Conservation (phyloP, 345 rosid genomes). For the Salix brachista region DNA sequence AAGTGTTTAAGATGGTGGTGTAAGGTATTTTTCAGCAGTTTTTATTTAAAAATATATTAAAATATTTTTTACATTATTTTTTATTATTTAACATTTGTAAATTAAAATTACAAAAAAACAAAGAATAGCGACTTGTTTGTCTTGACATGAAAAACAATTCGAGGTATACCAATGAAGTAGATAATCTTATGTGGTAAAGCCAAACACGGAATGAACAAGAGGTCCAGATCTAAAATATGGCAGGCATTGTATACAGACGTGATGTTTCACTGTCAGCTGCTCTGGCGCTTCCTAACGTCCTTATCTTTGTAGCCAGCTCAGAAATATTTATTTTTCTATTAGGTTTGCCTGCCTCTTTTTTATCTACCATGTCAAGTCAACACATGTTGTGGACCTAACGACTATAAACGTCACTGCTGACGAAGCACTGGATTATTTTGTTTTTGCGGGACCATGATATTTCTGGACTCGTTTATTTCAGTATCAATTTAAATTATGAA, state of each 20-base stretch:
- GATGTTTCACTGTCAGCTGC: background rate
- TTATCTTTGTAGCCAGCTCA: too few relatives aligned
- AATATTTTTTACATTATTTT: too few relatives aligned
- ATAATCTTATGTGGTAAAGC: background rate
- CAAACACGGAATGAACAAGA: conserved; percentile 9
- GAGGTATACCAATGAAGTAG: background rate
- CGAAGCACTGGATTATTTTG: background rate
- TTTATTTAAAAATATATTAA: too few relatives aligned
- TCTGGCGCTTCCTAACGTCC: background rate
- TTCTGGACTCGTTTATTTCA: too few relatives aligned
- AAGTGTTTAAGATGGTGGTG: too few relatives aligned
- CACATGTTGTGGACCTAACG: background rate
- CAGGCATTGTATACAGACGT: conserved; percentile 1
- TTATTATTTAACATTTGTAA: too few relatives aligned
- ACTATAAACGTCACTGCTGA: conserved; percentile 19
- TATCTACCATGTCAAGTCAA: background rate
- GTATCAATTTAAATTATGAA: too few relatives aligned
- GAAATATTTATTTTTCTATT: background rate
- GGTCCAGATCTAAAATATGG: background rate
- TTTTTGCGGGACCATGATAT: background rate
- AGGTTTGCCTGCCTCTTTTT: background rate
- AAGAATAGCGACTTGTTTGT: conserved; percentile 2
- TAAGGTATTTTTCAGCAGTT: too few relatives aligned
- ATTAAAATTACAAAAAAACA: too few relatives aligned
- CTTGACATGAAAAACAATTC: background rate